phyloP scores from a whole-genome alignment of 441 rosid species.

The Adansonia madagascariensis region DNA sequence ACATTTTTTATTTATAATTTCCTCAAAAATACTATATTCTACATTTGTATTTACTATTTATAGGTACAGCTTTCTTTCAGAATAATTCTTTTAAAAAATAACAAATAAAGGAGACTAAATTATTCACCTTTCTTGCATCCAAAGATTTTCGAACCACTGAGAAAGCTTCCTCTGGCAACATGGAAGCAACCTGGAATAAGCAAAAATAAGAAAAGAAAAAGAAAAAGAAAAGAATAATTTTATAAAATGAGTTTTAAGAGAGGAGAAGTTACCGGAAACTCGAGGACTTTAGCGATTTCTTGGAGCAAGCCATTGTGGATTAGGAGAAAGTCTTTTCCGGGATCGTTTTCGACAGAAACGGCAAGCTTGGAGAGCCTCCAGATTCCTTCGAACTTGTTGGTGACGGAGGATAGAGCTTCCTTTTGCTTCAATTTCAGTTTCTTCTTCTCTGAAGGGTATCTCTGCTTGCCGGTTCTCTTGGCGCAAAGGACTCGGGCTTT shows the following conservation, averaged over 20 bases:
- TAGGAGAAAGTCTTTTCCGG: conserved; percentile 76
- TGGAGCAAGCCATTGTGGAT: conserved; percentile 73
- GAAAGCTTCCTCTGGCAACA: conserved; percentile 86
- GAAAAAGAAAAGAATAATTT: neutral
- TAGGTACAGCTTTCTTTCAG: neutral
- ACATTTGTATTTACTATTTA: neutral
- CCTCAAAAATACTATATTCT: conserved; percentile 24
- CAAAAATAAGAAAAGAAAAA: neutral
- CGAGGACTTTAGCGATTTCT: conserved; percentile 74
- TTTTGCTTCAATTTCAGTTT: conserved; percentile 65
- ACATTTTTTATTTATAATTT: neutral
- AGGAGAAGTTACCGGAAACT: conserved; percentile 64
- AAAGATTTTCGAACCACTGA: conserved; percentile 82
- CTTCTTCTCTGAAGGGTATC: conserved; percentile 96
- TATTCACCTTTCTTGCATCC: conserved; percentile 80
- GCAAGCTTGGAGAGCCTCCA: conserved; percentile 88
- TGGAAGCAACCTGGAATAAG: conserved; percentile 69
- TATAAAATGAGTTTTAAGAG: neutral
- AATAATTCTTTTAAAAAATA: neutral
- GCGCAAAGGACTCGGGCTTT: conserved; percentile 46
- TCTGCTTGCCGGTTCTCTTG: conserved; percentile 77
- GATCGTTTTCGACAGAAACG: conserved; percentile 70
- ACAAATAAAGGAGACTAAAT: neutral
- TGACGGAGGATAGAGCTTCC: conserved; percentile 48
- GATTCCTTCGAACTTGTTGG: conserved; percentile 73